These are phyloP conservation scores for Pedinophyceae sp. DNA, from an alignment of 139 green algal species.

Conservation along the genomic window DNA sequence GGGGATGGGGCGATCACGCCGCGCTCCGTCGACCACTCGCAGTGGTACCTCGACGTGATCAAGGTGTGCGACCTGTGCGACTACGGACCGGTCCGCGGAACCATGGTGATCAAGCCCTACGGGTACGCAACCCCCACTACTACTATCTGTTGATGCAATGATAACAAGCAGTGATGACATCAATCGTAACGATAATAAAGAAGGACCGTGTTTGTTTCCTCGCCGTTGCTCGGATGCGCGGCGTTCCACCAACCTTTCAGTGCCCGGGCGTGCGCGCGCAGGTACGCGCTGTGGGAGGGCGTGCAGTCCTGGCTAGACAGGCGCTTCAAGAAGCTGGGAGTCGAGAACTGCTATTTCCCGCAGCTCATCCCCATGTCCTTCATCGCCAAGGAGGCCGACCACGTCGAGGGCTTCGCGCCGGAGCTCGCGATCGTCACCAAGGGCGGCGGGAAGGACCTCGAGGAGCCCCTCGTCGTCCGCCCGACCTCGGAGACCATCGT, in stretches of 20 bases:
- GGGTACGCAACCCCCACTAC: no score
- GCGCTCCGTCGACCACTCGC: not conserved
- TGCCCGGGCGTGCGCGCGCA: no score
- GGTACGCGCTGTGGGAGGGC: constrained; percentile 55
- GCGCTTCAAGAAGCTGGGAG: constrained; percentile 49
- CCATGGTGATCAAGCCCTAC: constrained; percentile 98
- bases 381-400: constrained; percentile 92
- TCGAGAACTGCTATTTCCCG: constrained; percentile 93
- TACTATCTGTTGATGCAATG: no score
- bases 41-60: constrained; percentile 94
- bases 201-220: no score
- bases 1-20: not conserved
- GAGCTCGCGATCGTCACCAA: constrained; percentile 96
- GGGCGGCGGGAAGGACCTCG: constrained; percentile 85
- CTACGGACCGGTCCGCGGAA: constrained; percentile 94
- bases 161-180: no score
- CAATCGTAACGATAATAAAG: no score
- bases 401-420: constrained; percentile 97
- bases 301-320: constrained; percentile 58
- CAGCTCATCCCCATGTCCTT: constrained; percentile 96
- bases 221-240: no score
- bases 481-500: constrained; percentile 96
- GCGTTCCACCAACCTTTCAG: no score
- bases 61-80: constrained; percentile 83
- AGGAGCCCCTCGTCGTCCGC: constrained; percentile 92